phyloP scores from a whole-genome alignment of 768 basidiomycete genomes.

The Hemileccinum impolitum region DNA sequence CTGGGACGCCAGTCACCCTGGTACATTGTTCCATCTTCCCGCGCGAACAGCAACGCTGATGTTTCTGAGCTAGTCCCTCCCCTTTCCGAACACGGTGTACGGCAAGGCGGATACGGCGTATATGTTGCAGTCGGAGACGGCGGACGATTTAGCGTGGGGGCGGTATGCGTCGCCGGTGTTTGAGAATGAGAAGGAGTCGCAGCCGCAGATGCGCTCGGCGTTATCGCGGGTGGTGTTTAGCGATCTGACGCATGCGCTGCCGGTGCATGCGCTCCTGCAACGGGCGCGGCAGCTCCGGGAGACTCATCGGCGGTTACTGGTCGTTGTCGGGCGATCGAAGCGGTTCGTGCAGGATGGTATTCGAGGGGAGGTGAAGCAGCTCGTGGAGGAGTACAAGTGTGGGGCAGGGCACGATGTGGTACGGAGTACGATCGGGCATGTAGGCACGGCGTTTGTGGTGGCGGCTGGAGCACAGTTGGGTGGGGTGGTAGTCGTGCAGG shows the following conservation, averaged over 20 bases:
- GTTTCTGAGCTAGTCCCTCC: conserved; percentile 37
- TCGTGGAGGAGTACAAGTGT: conserved; percentile 35
- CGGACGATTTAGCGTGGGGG: conserved; percentile 77
- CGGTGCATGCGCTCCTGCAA: conserved; percentile 55
- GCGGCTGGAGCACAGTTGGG: conserved; percentile 48
- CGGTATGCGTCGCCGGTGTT: conserved; percentile 43
- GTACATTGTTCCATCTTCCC: conserved; percentile 12
- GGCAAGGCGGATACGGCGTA: conserved; percentile 60
- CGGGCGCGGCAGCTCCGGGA: conserved; percentile 30
- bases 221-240: conserved; percentile 66
- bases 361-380: conserved; percentile 50
- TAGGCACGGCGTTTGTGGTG: conserved; percentile 71
- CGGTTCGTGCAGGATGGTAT: conserved; percentile 62
- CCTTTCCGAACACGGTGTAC: conserved; percentile 70
- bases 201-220: conserved; percentile 28
- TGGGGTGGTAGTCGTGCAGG: conserved; percentile 70
- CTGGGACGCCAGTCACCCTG: not conserved
- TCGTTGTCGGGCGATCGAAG: conserved; percentile 77
- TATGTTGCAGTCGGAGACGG: conserved; percentile 72
- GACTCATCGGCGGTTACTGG: conserved; percentile 42
- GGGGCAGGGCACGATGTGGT: conserved; percentile 33
- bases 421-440: conserved; percentile 82
- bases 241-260: conserved; percentile 44
- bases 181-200: conserved; percentile 11
- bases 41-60: not conserved